Percentiles rank a stretch among this genome's conserved stretches.
These are phyloP conservation scores for Erysimum pusillum DNA, from an alignment of 441 rosid species.

Conservation along the genomic window DNA sequence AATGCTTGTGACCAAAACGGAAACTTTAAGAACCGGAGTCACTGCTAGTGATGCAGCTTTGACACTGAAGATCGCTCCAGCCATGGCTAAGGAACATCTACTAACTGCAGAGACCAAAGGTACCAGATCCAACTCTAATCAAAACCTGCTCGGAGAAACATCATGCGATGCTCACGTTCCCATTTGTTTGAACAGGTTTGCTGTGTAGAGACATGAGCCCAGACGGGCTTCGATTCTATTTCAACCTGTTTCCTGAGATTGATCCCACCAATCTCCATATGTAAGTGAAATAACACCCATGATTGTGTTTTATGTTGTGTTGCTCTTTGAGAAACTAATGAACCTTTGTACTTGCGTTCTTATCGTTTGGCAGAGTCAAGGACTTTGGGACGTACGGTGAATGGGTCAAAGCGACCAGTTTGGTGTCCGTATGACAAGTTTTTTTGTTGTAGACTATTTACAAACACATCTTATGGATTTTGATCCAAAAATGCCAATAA, in stretches of 20 bases:
- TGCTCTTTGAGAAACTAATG: conserved; percentile 18
- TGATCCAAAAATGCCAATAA: conserved; percentile 16
- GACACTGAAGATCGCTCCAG: conserved; percentile 91
- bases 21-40: conserved; percentile 71
- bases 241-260: conserved; percentile 79
- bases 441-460: conserved; percentile 30
- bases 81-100: conserved; percentile 98
- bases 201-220: conserved; percentile 91
- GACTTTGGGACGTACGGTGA: conserved; percentile 62
- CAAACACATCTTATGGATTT: conserved; percentile 12
- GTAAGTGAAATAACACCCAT: conserved; percentile 58
- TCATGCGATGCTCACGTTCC: conserved; percentile 28
- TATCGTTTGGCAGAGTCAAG: conserved; percentile 56
- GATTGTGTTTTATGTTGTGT: background rate
- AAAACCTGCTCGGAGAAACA: conserved; percentile 13
- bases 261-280: conserved; percentile 56
- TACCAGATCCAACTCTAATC: conserved; percentile 35
- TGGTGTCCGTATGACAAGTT: conserved; percentile 34
- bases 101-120: conserved; percentile 92
- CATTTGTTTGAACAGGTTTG: conserved; percentile 65
- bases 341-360: conserved; percentile 7
- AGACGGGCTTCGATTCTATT: conserved; percentile 84
- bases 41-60: conserved; percentile 95
- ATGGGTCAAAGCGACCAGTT: conserved; percentile 59
- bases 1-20: conserved; percentile 69